A percentile compares a stretch with the other conserved stretches of the same genome.
phyloP scores from a whole-genome alignment of 306 rosid genomes.

The Dryas alaskensis region DNA sequence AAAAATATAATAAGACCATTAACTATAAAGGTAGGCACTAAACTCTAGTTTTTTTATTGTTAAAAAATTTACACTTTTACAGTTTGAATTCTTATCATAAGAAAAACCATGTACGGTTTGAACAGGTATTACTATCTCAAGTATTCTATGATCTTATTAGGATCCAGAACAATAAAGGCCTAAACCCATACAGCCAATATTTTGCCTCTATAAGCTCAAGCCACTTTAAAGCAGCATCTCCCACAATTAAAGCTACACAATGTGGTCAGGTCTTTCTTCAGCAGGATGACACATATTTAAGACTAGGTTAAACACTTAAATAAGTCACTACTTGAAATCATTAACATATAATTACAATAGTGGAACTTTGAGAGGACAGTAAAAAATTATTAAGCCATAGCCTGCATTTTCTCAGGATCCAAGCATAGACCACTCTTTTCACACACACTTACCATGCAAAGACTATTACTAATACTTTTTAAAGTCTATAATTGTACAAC shows the following conservation, averaged over 20 bases:
- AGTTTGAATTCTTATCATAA: neutral
- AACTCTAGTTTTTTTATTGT: neutral
- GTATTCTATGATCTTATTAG: neutral
- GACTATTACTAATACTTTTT: neutral
- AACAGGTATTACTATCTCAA: neutral
- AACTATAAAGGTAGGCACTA: neutral
- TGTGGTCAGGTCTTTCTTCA: constrained; percentile 1
- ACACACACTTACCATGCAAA: neutral
- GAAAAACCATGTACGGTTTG: neutral
- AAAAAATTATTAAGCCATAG: too few relatives aligned
- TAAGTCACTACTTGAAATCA: neutral
- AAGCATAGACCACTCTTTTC: neutral
- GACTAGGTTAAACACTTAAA: neutral
- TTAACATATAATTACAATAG: neutral
- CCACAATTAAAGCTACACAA: neutral
- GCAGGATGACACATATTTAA: neutral
- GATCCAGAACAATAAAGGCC: neutral
- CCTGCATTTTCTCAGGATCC: too few relatives aligned
- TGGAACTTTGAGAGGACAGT: too few relatives aligned
- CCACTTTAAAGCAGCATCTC: neutral
- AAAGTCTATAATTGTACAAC: neutral
- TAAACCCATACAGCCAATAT: neutral
- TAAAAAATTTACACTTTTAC: neutral
- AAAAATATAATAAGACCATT: neutral
- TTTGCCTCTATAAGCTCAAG: neutral